Evolutionary conservation across 768 basidiomycete genomes (phyloP), one percentile per base, ranked within the genome.

Genomic region (Leccinellum rugosiceps): DNA sequence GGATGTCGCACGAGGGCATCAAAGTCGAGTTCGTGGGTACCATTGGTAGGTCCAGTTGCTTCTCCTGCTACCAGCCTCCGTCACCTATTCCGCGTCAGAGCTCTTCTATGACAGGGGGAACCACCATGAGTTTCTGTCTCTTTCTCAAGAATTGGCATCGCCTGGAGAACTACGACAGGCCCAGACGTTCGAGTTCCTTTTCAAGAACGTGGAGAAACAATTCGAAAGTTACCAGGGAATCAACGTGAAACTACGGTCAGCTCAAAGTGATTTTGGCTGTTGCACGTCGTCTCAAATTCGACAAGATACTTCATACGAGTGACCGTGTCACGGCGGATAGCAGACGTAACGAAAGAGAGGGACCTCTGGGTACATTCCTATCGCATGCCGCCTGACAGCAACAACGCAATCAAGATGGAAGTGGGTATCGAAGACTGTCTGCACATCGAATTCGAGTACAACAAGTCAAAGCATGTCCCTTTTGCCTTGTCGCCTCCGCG

Each of bases 191-290:
- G 95, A 98, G 53, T 98, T 99, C 74, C 83, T 86, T 67, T 98
- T 99, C 83, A 98, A 98, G 81, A 99, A 96, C 68, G 91, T 99
- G 41, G 97, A 99, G 84, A 98, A 99, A 78, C 94, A 98, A 72
- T 98, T 91, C 63, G 96, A 98, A 78, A 92, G 90, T 64, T 98
- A 98, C 72, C 88, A 93, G 65, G 97, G 97, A 6, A 98, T 98
- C 70, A 99, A 98, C 65, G 97, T 98, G 57, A 98, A 98, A 75
- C 82, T 98, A 63, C 76, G 96, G 95, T 94, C 62, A 63, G 86
- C 71, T 47, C 43, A 25, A 25, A 25, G 25, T 4, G 25, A 25
- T 43, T 43, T 45, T 14, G 46, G 26, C 25, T 14, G 15, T 55
- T 10, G 26, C 19, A 17, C 28, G 26, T 43, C 47, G 19, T 48